Evolutionary conservation across 306 rosid species (phyloP).

Genomic region (Vicia faba): DNA sequence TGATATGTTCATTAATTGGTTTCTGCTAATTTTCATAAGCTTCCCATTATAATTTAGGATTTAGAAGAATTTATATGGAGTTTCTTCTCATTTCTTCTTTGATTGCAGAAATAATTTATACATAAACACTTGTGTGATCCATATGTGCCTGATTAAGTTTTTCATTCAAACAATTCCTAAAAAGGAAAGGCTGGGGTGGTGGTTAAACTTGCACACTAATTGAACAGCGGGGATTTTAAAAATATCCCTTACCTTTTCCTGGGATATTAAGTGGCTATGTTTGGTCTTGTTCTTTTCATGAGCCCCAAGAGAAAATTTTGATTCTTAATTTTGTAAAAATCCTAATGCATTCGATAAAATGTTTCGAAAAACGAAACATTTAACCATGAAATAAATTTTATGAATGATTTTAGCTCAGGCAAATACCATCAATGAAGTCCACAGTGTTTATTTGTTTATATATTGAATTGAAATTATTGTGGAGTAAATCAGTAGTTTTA

Average conservation of each 20-base stretch:
- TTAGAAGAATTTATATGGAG: background rate
- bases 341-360: background rate
- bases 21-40: background rate
- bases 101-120: background rate
- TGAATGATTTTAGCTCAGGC: background rate
- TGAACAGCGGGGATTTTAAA: constrained; percentile 12
- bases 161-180: background rate
- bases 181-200: background rate
- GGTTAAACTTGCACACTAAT: background rate
- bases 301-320: constrained; percentile 4
- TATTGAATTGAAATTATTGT: constrained; percentile 30
- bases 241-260: background rate
- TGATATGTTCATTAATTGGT: background rate
- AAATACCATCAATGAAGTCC: constrained; percentile 1
- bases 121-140: background rate
- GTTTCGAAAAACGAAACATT: constrained; percentile 9
- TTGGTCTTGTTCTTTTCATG: constrained; percentile 16
- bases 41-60: background rate
- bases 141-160: background rate
- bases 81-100: background rate
- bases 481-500: constrained; percentile 25
- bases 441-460: constrained; percentile 17
- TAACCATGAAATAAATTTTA: constrained; percentile 18
- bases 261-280: constrained; percentile 19
- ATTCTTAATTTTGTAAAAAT: constrained; percentile 10